Evolutionary conservation across 2,329 filamentous ascomycete species (phyloP), one percentile per base, ranked within the genome.

Genomic region (Hymenoscyphus repandus): DNA sequence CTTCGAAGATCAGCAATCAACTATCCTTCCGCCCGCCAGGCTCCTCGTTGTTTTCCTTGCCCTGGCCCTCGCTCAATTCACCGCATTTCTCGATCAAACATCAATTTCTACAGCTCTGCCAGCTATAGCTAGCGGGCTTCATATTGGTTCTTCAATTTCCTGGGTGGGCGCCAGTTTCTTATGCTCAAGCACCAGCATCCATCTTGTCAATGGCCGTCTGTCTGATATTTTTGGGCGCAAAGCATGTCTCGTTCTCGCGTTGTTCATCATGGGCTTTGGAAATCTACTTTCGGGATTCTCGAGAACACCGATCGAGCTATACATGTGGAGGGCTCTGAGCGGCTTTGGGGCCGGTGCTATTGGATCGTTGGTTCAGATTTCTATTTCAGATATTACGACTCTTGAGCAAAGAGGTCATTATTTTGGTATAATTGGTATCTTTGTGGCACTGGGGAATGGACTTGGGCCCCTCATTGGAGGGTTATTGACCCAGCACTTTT

Each of bases 381-480:
- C 45, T 6, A 37, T 40, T n/a, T 46, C 33, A 6, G 53, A 55
- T 38, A 44, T 55, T 11, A 48, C 43, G 12, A 27, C 50, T 10
- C 43, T 55, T 1, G 31, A 45, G 20, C 45, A 55, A 7, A 15
- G 53, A 37, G 53, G 53, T 5, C 68, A 70, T 42, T 69, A 68
- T 40, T 64, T 70, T 51, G 69, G 69, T 0, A 58, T 64, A 22
- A 43, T 64, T 1, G 59, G 62, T 11, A 43, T 51, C 13, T 53
- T 50, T 6, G 52, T 62, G 2, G 62, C 58, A 0, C 43, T 64
- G 11, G 64, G 64, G 0, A 60, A 56, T 42, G 55, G 54, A 2
- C 47, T 54, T 40, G 51, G 65, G 46, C 65, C 66, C 6, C 36
- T 68, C 1, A 39, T 68, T 20, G 66, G 65, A 7, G 66, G 66